A percentile compares a stretch with the other conserved stretches of the same genome.
Conservation (phyloP, 129 eudicot genomes). For the Flaveria brownii region DNA sequence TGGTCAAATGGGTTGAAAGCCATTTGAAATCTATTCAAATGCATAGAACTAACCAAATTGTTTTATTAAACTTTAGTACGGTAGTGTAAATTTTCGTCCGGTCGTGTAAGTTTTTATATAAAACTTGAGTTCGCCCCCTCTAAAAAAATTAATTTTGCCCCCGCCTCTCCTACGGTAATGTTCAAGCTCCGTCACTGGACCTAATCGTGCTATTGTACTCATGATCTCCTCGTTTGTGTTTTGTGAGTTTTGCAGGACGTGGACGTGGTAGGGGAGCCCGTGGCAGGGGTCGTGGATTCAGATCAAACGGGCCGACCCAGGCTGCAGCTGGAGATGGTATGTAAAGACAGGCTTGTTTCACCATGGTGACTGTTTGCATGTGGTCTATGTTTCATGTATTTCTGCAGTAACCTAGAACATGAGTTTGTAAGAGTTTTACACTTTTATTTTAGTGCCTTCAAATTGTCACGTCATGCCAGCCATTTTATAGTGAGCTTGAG, state of each 20-base stretch:
- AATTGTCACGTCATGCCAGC: slow-evolving; percentile 34
- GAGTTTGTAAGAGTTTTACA: slow-evolving; percentile 40
- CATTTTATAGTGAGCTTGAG: slow-evolving; percentile 43
- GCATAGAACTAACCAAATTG: no score
- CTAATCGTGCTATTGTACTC: neutral
- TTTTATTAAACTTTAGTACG: no score
- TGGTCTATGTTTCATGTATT: slow-evolving; percentile 31
- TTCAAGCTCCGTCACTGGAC: no score
- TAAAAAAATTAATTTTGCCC: no score
- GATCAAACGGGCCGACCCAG: slow-evolving; percentile 52
- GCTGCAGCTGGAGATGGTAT: slow-evolving; percentile 41
- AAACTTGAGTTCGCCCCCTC: no score
- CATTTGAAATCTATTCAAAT: no score
- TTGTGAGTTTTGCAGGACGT: slow-evolving; percentile 54
- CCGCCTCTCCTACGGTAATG: no score
- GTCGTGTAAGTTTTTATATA: no score
- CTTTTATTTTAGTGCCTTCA: slow-evolving; percentile 29
- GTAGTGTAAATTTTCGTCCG: no score
- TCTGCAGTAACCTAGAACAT: slow-evolving; percentile 29
- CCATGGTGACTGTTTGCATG: slow-evolving; percentile 12
- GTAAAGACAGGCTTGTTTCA: slow-evolving; percentile 20
- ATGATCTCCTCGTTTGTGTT: neutral
- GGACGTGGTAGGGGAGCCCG: slow-evolving; percentile 78
- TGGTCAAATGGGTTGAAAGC: no score
- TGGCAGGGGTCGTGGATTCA: slow-evolving; percentile 75